Evolutionary conservation across 2,329 filamentous ascomycete genomes (phyloP), one percentile per base, ranked within the genome.

Genomic region (Fusarium continuum): DNA sequence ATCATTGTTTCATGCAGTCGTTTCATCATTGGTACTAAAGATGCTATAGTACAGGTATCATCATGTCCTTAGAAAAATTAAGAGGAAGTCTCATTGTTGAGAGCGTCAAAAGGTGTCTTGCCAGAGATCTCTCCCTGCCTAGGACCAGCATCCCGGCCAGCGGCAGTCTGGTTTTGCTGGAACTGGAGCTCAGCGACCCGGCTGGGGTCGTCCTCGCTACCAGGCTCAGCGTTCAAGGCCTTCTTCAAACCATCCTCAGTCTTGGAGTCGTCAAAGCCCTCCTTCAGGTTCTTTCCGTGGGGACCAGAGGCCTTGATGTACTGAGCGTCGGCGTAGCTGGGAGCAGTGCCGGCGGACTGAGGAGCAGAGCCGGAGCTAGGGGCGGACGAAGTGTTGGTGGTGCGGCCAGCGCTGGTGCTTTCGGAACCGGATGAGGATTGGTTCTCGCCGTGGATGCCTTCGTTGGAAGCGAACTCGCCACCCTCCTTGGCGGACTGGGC

Each of bases 401-500:
- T 39, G 28, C 40, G 45, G 5, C 45, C 40, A 48, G 50, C 38
- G 22, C 45, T 49, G 34, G 57, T 45, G 20, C 50, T 35, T 31
- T 62, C 50, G n/a, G 38, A 29, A 14, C 45, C 34, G 17, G 54
- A 51, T 17, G 46, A 39, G 10, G 59, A 25, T 8, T 36, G 50
- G 41, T 69, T 69, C 48, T 70, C 71, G 25, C 70, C 55, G 17
- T 61, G 61, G 16, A 82, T 80, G 60, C 83, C 79, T 20, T 81
- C 79, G 76, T 91, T 91, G 53, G 82, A 74, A 34, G 83, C 78
- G 69, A 91, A 92, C 11, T 75, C 78, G 64, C 90, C 91, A 54
- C 82, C 82, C 19, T 79, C 67, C 40, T 80, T 78, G 56, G 86
- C 77, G 0, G 91, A 95, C 70, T 94, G 88, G 55, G 87, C 89